These are phyloP conservation scores for Aspergillus flavus DNA, from an alignment of 2,329 filamentous ascomycete genomes.

Conservation along the genomic window DNA sequence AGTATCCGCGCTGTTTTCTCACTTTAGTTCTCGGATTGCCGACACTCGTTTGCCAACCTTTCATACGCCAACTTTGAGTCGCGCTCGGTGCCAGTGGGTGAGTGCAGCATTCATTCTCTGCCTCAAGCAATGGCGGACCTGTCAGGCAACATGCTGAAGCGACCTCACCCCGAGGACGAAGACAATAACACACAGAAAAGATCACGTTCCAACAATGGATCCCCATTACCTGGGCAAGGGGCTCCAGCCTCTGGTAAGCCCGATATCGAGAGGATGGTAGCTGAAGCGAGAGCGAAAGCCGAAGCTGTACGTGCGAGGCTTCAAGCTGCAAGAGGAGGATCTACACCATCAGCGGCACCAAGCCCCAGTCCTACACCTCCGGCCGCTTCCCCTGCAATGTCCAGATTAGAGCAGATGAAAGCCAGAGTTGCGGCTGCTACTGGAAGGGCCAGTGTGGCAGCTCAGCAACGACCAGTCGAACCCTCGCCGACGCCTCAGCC, in stretches of 20 bases:
- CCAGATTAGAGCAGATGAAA: constrained; percentile 75
- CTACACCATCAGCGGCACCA: constrained; percentile 30
- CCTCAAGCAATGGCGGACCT: constrained; percentile 43
- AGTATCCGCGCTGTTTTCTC: not conserved
- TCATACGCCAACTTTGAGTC: constrained; percentile 4
- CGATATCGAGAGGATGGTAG: constrained; percentile 52
- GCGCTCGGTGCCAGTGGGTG: constrained; percentile 14
- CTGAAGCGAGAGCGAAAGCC: constrained; percentile 52
- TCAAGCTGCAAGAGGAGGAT: constrained; percentile 40
- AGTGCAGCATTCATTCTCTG: constrained; percentile 10
- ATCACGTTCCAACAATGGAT: constrained; percentile 54
- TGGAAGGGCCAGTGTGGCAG: constrained; percentile 46
- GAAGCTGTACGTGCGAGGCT: constrained; percentile 52
- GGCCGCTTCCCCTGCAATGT: constrained; percentile 52
- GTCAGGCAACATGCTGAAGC: constrained; percentile 49
- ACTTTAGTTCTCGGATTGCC: not conserved
- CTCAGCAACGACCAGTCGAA: constrained; percentile 48
- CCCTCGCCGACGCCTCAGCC: constrained; percentile 32
- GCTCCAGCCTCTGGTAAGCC: constrained; percentile 37
- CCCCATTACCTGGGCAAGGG: constrained; percentile 45
- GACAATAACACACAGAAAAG: constrained; percentile 49
- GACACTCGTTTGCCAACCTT: not conserved
- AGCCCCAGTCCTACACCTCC: constrained; percentile 41
- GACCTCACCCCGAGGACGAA: constrained; percentile 52
- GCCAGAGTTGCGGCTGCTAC: constrained; percentile 78